phyloP scores from a whole-genome alignment of 83 land plant genomes.

The Picea mariana region DNA sequence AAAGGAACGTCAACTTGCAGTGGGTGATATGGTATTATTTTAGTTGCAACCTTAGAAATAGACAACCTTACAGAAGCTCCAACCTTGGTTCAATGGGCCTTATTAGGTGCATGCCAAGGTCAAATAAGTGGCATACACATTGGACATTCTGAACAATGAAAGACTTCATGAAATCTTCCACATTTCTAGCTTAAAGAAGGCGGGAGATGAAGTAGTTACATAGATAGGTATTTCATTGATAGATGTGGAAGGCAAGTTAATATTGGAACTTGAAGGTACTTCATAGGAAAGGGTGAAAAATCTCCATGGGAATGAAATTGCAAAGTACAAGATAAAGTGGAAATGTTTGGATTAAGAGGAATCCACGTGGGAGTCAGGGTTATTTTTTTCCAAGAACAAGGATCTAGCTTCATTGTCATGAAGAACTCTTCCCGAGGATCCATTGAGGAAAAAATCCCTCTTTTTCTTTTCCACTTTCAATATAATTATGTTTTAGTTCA shows the following conservation, averaged over 20 bases:
- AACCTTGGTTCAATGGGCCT: neutral
- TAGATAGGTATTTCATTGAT: neutral
- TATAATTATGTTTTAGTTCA: neutral
- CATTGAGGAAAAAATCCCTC: neutral
- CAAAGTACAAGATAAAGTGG: neutral
- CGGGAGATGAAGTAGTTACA: neutral
- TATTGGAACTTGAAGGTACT: neutral
- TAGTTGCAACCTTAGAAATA: neutral
- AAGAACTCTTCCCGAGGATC: neutral
- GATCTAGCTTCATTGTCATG: neutral
- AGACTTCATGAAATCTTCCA: neutral
- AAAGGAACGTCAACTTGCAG: neutral
- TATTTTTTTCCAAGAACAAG: neutral
- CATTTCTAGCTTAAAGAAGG: neutral
- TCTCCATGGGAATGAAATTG: neutral
- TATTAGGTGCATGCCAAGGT: neutral
- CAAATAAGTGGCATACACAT: neutral
- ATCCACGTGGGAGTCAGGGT: neutral
- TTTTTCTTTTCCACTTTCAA: neutral
- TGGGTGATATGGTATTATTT: neutral
- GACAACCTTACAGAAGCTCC: neutral
- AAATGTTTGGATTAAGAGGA: neutral
- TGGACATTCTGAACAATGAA: neutral
- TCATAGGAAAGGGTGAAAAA: neutral
- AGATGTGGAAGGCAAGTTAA: neutral